Conservation (phyloP, 139 green algal species). For the Trebouxia sp. region DNA sequence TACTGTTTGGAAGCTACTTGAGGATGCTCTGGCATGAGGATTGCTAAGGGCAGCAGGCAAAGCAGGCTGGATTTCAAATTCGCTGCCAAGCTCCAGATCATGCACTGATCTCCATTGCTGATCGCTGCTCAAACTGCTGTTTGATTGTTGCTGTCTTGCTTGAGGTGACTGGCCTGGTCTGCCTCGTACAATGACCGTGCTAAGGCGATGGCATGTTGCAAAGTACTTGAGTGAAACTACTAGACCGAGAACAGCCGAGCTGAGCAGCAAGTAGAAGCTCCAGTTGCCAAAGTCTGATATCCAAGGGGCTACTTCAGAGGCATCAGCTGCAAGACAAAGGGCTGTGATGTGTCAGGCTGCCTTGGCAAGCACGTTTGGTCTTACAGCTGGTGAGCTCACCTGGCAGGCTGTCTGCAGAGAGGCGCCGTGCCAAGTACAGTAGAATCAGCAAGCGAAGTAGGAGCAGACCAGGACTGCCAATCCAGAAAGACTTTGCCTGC, state of each 20-base stretch:
- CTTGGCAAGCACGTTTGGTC: background rate
- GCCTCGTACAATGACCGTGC: background rate
- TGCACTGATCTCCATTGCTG: too few relatives aligned
- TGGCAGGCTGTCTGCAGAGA: background rate
- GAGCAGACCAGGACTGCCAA: background rate
- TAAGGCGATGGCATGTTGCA: background rate
- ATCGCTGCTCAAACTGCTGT: too few relatives aligned
- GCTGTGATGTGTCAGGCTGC: background rate
- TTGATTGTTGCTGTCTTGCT: background rate
- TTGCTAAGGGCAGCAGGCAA: background rate
- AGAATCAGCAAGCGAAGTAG: background rate
- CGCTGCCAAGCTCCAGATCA: background rate
- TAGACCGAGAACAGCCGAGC: background rate
- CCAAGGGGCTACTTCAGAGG: background rate
- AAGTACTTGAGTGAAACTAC: constrained; percentile 7
- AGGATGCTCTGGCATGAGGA: background rate
- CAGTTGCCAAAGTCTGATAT: constrained; percentile 8
- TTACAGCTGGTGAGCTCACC: background rate
- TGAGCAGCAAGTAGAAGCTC: background rate
- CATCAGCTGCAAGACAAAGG: background rate
- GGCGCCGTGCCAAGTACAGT: background rate
- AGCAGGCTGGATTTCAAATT: background rate
- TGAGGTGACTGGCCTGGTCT: background rate
- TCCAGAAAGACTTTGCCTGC: constrained; percentile 1
- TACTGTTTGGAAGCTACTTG: too few relatives aligned